Base-by-base conservation (phyloP, 176 grass and related monocot species). In the Poa annua region DNA sequence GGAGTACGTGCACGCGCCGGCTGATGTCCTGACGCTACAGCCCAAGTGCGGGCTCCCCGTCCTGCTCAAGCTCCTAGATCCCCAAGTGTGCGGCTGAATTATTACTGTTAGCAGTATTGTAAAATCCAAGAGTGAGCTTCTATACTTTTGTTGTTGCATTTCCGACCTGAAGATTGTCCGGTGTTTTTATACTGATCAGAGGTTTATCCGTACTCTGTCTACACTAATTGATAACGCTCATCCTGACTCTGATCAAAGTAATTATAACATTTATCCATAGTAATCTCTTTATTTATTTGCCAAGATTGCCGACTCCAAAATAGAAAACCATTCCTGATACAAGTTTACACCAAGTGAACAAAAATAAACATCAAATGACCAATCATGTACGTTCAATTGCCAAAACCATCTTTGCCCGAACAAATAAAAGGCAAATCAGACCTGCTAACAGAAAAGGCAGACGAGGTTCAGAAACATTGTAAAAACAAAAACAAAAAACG, bases 1-100 rank as follows among this genome's bases (percentile, higher is more conserved):
- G 25, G 71, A 88, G 32, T 93, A 93, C 75, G 83, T 85, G 74
- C 91, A 93, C 64, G 88, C 85, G 59, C 88, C 91, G 32, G 50
- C 41, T 0, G 88, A 90, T 35, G 75, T 71, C 44, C 74, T 82
- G 0, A 79, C 82, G n/a, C 52, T 90, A n/a, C 85, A 85, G 38
- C 91, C 91, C 0, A 22, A 72, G 75, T 76, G 67, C 20, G 91
- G 91, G 0, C 82, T 93, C 42, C 85, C 85, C 3, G 6, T 88
- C 1, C 12, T 88, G 15, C 47, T 90, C 54, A 87, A 49, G 81
- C 66, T 47, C 44, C 12, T 47, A 3, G 44, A 47, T 47, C 11
- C 0, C 11, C 1, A 49, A 49, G 47, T 33, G 49, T 20, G 17
- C 53, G 32, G 34, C 26, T 33, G 8, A 50, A 12, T 13, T 3